Evolutionary conservation across 306 rosid species (phyloP), one percentile per base, ranked within the genome.

Genomic region (Pyrus betulifolia): DNA sequence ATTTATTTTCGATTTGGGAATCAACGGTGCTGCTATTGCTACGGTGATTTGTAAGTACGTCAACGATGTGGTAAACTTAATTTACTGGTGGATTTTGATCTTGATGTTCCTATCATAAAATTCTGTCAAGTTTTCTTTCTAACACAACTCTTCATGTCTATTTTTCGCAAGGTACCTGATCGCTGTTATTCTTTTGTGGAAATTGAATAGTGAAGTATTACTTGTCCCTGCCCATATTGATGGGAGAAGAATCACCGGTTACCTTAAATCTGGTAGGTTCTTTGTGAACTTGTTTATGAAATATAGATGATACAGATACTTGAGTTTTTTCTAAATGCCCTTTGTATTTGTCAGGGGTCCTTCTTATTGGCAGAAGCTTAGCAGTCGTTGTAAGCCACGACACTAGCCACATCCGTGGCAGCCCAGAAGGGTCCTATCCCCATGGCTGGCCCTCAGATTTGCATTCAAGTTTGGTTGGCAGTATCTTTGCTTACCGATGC

Each of bases 391-490:
- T 82, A 72, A 90, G n/a, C 97, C 57, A 83, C 84, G 55, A 95
- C 99, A 35, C 87, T 95, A 45, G 86, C 99, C 28, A 89, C 97
- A 70, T 95, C 99, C 63, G 25, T 87, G 84, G 99, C 93, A 71
- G 99, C 99, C 72, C 86, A 88, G 77, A 91, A 86, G 78, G 97
- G 98, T 28, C 91, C 98, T 66, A 80, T 85, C 74, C 85, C 86
- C 74, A 92, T 95, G 97, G 99, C 99, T 54, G 99, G 97, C 65
- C 85, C 89, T 89, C 97, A 95, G 87, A 90, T 95, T 81, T 86
- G 94, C 84, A 77, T 89, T 77, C 80, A 95, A 89, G 91, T 92
- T 83, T 92, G 99, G 99, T 65, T 92, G 91, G 91, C 97, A 44
- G 46, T 90, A 63, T 95, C 99, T 74, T 81, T 95, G 88, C 91